Percentiles rank a stretch among this genome's conserved stretches.
phyloP scores from a whole-genome alignment of 768 basidiomycete species.

The Coprinopsis strossmayeri region DNA sequence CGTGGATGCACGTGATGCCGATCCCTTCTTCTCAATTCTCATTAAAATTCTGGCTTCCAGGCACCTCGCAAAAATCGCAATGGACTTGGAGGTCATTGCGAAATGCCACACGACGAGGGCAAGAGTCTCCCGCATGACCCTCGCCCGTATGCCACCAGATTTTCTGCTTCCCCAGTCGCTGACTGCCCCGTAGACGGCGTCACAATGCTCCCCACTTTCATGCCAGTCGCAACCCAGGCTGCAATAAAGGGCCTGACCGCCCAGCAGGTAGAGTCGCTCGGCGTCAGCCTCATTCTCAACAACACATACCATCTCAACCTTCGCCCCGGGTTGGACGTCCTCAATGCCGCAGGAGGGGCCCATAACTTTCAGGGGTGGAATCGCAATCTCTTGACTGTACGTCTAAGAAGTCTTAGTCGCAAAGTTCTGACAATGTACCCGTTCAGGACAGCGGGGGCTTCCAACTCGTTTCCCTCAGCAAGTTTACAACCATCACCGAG shows the following conservation, averaged over 20 bases:
- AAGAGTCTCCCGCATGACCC: slow-evolving; percentile 77
- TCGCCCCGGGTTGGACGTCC: slow-evolving; percentile 71
- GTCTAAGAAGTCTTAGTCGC: slow-evolving; percentile 14
- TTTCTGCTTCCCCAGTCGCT: background rate
- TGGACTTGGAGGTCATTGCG: slow-evolving; percentile 82
- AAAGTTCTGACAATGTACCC: background rate
- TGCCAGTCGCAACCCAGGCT: slow-evolving; percentile 91
- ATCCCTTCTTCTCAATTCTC: background rate
- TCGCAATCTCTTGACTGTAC: slow-evolving; percentile 76
- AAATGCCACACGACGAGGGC: slow-evolving; percentile 78
- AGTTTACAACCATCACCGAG: slow-evolving; percentile 82
- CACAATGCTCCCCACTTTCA: slow-evolving; percentile 84
- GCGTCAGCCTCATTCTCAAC: slow-evolving; percentile 79
- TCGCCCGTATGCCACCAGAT: slow-evolving; percentile 52
- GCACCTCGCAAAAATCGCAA: slow-evolving; percentile 25
- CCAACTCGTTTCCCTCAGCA: slow-evolving; percentile 78
- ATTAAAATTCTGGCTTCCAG: slow-evolving; percentile 14
- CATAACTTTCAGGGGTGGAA: slow-evolving; percentile 89
- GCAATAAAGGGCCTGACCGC: slow-evolving; percentile 89
- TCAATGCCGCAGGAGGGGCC: slow-evolving; percentile 76
- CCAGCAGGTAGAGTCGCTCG: slow-evolving; percentile 76
- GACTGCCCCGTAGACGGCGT: slow-evolving; percentile 49
- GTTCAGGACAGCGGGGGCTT: slow-evolving; percentile 83
- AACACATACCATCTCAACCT: slow-evolving; percentile 89
- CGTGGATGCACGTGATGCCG: background rate